Base-by-base conservation (phyloP, 257 asterid species). In the Nemophila menziesii region DNA sequence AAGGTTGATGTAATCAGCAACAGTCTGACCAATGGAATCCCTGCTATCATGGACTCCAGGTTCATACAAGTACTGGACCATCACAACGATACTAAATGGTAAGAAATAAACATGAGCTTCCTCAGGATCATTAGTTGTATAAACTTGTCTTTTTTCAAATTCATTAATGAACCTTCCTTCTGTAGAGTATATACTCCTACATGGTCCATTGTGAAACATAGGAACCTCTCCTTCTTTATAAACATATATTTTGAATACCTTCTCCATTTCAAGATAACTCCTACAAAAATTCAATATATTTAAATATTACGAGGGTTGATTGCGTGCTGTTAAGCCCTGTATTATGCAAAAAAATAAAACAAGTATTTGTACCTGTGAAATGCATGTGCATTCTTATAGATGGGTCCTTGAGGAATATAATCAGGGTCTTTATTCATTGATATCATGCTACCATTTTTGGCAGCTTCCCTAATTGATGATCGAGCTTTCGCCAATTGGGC, bases 191-290 rank as follows among this genome's bases (percentile, higher is more conserved):
- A 82, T 82, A 63, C 80, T 74, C 51, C 62, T 43, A 40, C 93
- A 87, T 0, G 93, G 95, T 2, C 97, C 93, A n/a, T 55, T 46
- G 51, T 82, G 95, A 74, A 79, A 77, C 9, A 87, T 49, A 5
- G 97, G 97, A 4, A 63, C 70, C 39, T 86, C 92, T 4, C 97
- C 97, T 71, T 86, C 97, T 44, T 75, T 66, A 48, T 86, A 86
- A 7, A 79, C 79, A 22, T 74, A 86, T 2, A 77, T 57, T 69
- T 86, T 86, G 73, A 86, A 86, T 58, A n/a, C 36, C 22, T 49
- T 75, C 77, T 82, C 97, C 94, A 86, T 82, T 54, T 79, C 87
- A 8, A 29, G 49, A 61, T 82, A 79, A 66, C 94, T 86, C 75
- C 93, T 84, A 22, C n/a, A n/a, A n/a, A n/a, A n/a, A 20, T 14